phyloP scores from a whole-genome alignment of 1,284 basidiomycete genomes.

The Ceratobasidium theobromae region DNA sequence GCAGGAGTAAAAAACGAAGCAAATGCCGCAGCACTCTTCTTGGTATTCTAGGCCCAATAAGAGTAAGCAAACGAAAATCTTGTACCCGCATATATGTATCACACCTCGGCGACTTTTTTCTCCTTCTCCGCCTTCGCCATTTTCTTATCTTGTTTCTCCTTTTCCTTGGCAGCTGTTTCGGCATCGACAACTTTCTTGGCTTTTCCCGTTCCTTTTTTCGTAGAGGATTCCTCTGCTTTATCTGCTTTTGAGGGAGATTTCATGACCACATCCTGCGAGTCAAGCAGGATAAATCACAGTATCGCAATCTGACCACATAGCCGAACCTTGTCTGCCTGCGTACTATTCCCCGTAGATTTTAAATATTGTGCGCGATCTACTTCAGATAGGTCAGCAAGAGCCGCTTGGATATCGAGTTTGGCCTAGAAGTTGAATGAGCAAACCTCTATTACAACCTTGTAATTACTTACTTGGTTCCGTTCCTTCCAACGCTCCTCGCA shows the following conservation, averaged over 20 bases:
- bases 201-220: slow-evolving; percentile 15
- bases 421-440: slow-evolving; percentile 50
- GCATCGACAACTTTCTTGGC: slow-evolving; percentile 56
- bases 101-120: slow-evolving; percentile 61
- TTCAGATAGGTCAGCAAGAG: slow-evolving; percentile 59
- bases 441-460: slow-evolving; percentile 7
- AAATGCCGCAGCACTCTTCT: slow-evolving; percentile 72
- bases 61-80: neutral
- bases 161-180: slow-evolving; percentile 67
- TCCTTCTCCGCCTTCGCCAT: slow-evolving; percentile 64
- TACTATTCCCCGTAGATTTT: neutral
- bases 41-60: slow-evolving; percentile 50
- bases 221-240: slow-evolving; percentile 31
- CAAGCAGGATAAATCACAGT: neutral
- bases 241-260: slow-evolving; percentile 15
- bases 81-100: neutral
- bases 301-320: neutral
- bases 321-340: slow-evolving; percentile 16
- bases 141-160: slow-evolving; percentile 64
- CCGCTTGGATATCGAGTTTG: slow-evolving; percentile 54
- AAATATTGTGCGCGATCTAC: slow-evolving; percentile 44
- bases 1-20: slow-evolving; percentile 63
- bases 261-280: slow-evolving; percentile 20
- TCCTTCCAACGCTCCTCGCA: slow-evolving; percentile 60
- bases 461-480: slow-evolving; percentile 58